Evolutionary conservation across 2,329 filamentous ascomycete genomes (phyloP), one percentile per base, ranked within the genome.

Genomic region (Canariomyces notabilis): DNA sequence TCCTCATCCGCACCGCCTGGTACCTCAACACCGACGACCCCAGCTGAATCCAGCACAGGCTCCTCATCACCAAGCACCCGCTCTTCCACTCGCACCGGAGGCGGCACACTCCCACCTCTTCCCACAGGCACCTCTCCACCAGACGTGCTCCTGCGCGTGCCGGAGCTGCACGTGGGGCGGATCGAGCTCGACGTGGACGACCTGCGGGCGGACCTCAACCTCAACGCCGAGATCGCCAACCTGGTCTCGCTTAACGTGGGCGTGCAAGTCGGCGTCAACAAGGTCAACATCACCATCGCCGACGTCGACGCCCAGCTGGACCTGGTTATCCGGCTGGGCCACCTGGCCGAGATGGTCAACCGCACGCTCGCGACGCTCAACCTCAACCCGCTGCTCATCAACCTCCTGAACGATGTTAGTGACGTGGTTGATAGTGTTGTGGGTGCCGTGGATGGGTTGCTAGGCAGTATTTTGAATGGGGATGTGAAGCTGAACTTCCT

Each of bases 151-250:
- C 71, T 83, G 31, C 73, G 71, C 38, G 73, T 82, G 1, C 77
- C 79, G 0, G 70, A 79, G 52, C 68, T 83, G 6, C 74, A 73
- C 32, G 78, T 83, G 15, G 74, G 74, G 32, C 68, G 69, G 40
- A 82, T 83, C 48, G 78, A 82, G 62, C 66, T 82, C 3, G 71
- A 75, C 37, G 79, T 83, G 3, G 77, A 82, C 53, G 72, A 80
- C 53, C 64, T 82, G 15, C 66, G 69, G 48, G 79, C 77, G 2
- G 75, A 82, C 49, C 67, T 82, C 57, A 82, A 81, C 58, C 65
- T 83, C 2, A 76, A 77, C 39, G 78, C 79, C 26, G 71, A 77
- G 49, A 69, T 83, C n/a, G 77, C 79, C 12, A 72, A 70, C 34
- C 68, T 83, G 1, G 79, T 83, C 1, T 61, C 67, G 18, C 59